Evolutionary conservation across 177 flowering plant species (phyloP), one percentile per base, ranked within the genome.

Genomic region (Vitis hybrid): DNA sequence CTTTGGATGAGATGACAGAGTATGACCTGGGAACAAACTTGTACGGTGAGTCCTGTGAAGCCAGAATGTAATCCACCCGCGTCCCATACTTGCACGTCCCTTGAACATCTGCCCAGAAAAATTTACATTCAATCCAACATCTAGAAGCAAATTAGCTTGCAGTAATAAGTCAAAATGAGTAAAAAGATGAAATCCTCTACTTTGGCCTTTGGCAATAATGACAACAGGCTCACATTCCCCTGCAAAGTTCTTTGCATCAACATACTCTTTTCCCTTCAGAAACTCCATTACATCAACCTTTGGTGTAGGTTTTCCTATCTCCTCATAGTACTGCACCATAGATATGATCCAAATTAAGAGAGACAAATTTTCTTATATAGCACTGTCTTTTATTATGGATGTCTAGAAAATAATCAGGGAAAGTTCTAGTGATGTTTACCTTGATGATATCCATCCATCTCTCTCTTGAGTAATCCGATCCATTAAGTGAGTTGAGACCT

Each of bases 11-110:
- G 6, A 87, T 19, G 11, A 95, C 99, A 3, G 93, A 80, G 70
- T 93, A 95, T 15, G 98, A 93, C 10, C 96, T 92, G 0, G 94
- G 97, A 55, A 92, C 88, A 67, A 92, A 92, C 72, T 84, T 83
- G 79, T 87, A 94, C 0, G 90, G 90, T 1, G 90, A 87, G 48
- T 82, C 70, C 1, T 89, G 81, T 2, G 99, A 91, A n/a, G 90
- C 79, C 69, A 95, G 48, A 62, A 95, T 81, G 84, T 95, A 95
- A 66, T 95, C 99, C 5, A 93, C 90, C 67, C 99, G 71, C 0
- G 99, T 95, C 19, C 99, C 99, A 56, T 95, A 93, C 78, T 91
- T 95, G 85, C 98, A 93, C 0, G 99, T 95, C 52, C 99, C 99
- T 63, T 95, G 99, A 63, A 95, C 97, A 85, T 82, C 97, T 92